Evolutionary conservation across 2,329 filamentous ascomycete species (phyloP), one percentile per base, ranked within the genome.

Genomic region (Penicillium griseofulvum): DNA sequence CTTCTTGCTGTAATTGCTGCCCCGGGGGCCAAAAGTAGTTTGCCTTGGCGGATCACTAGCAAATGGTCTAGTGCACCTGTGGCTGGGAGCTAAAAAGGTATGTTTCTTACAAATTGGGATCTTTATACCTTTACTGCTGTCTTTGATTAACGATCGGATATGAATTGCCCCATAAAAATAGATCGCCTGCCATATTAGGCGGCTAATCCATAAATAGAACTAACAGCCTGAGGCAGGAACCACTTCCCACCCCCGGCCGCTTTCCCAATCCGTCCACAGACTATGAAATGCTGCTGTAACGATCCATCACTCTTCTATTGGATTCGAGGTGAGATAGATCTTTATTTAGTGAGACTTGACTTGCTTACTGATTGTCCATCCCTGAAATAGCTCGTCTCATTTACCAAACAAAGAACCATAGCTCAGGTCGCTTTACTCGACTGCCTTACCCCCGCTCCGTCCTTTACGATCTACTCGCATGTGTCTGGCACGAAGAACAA

Each of bases 241-340:
- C 2, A 29, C 34, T 38, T 16, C 51, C 50, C 46, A 46, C 53
- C 57, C 52, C 56, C 41, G 49, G 54, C 55, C 53, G 42, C 59
- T 54, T 63, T 60, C 63, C 63, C 56, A 59, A 65, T 65, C 59
- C 63, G 63, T 65, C 53, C 29, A 55, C 29, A 52, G 49, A 63
- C 51, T 56, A 64, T 59, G 56, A 59, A 57, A 50, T 58, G 37
- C 51, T 55, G 43, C 49, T 44, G 51, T 42, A 41, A 48, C 42
- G 14, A n/a, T 14, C 34, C 45, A 43, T 54, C 53, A 47, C 17
- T 29, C 41, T 51, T 52, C 49, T 37, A 39, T 49, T 28, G 42
- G 45, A 47, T 5, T n/a, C 2, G 10, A 38, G 39, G 39, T 52
- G 16, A 45, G 33, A 34, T 22, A 26, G 12, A 28, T 55, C 39